Base-by-base conservation (phyloP, 192 early-diverging fungal species). In the Coemansia sp. region DNA sequence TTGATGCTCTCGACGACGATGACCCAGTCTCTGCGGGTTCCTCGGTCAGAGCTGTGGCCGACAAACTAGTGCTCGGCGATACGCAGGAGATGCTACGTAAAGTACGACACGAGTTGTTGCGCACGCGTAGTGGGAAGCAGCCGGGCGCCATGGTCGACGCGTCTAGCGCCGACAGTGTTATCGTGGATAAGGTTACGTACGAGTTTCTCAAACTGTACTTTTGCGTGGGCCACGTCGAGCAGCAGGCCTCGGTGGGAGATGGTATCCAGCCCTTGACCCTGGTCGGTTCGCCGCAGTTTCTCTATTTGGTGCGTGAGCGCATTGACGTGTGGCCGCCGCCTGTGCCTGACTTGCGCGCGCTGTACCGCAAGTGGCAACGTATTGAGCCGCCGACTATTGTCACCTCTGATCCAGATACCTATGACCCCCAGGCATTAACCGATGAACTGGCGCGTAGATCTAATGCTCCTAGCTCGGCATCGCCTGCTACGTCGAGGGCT, bases 261-360 rank as follows among this genome's bases (percentile, higher is more conserved):
- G 76, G 69, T 1, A 75, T 84, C 12, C 37, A 62, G 42, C 74
- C 84, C 19, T 37, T 69, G 29, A 80, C 80, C 45, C 67, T 83
- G 17, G 77, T 77, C 0, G 85, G 68, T 8, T 74, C 85, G 23
- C 77, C 69, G 32, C 62, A 69, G 38, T 86, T 86, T 62, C 39
- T 83, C 9, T 86, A 86, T 38, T 63, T 83, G 0, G 71, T 71
- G 19, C 80, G 74, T 29, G 85, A 86, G 70, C 80, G 85, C 10
- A 58, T 77, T 11, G 85, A 86, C 34, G 73, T 83, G 55, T 86
- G 85, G 85, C 85, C 85, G 45, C 85, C 85, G 42, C 77, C 85
- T 0, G 77, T 80, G 19, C 77, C 77, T 15, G 74, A 80, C 15
- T 63, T 86, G 55, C 65, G 66, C 15, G 25, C 67, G 4, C 38